Percentiles rank a stretch among this genome's conserved stretches.
These are phyloP conservation scores for Cutaneotrichosporon arboriforme DNA, from an alignment of 1,284 basidiomycete species.

Conservation along the genomic window DNA sequence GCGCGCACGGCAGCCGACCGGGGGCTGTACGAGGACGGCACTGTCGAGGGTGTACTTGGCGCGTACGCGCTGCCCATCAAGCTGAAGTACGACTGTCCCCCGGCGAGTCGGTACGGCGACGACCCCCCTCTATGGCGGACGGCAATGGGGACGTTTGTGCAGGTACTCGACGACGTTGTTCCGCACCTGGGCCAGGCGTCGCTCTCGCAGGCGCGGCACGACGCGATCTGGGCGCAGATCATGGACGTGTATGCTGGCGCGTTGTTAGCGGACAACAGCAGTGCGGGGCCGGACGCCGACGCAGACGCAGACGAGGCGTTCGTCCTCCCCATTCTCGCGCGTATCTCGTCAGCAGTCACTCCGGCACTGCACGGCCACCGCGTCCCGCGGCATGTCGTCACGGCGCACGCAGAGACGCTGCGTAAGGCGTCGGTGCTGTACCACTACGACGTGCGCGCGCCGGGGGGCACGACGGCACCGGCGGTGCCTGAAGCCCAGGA, in stretches of 20 bases:
- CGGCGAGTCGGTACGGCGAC: slow-evolving; percentile 74
- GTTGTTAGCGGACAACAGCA: slow-evolving; percentile 77
- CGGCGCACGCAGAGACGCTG: slow-evolving; percentile 65
- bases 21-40: slow-evolving; percentile 67
- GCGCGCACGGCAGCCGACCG: slow-evolving; percentile 47
- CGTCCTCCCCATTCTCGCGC: slow-evolving; percentile 71
- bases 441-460: slow-evolving; percentile 27
- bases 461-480: slow-evolving; percentile 32
- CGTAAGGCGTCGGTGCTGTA: slow-evolving; percentile 71
- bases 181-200: slow-evolving; percentile 33
- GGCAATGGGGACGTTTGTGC: slow-evolving; percentile 27
- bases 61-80: slow-evolving; percentile 86
- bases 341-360: slow-evolving; percentile 70
- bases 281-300: slow-evolving; percentile 57
- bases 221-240: slow-evolving; percentile 79
- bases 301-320: slow-evolving; percentile 78
- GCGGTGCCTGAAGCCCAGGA: slow-evolving; percentile 61
- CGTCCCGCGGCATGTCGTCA: slow-evolving; percentile 68
- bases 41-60: slow-evolving; percentile 72
- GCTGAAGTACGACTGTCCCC: slow-evolving; percentile 88
- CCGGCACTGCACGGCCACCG: slow-evolving; percentile 65
- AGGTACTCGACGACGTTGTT: slow-evolving; percentile 23
- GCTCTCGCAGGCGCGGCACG: slow-evolving; percentile 58
- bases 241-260: slow-evolving; percentile 75
- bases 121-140: slow-evolving; percentile 89